Evolutionary conservation across 179 eudicot genomes (phyloP).

Genomic region (Actinidia arguta): DNA sequence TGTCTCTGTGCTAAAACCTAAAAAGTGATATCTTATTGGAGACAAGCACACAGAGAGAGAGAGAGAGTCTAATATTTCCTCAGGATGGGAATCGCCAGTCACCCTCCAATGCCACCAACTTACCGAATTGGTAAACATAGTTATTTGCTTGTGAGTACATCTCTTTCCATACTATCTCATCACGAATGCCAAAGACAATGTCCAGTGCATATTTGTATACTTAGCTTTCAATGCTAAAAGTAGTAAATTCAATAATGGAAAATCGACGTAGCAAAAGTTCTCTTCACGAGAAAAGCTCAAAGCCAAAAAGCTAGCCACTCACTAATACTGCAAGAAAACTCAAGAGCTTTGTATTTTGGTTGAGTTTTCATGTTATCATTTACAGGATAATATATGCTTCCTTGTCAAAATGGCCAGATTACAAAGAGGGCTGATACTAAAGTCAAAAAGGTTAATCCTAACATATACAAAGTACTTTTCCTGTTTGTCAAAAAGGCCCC

Average conservation of each 20-base stretch:
- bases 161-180: neutral
- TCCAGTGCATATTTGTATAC: neutral
- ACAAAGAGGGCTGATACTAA: neutral
- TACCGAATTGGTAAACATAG: neutral
- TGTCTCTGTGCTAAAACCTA: neutral
- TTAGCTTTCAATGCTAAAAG: neutral
- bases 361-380: slow-evolving; percentile 7
- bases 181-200: neutral
- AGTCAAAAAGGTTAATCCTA: neutral
- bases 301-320: neutral
- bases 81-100: neutral
- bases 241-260: neutral
- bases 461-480: neutral
- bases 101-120: neutral
- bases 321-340: neutral
- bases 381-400: neutral
- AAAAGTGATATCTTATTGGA: no score
- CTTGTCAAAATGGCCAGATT: neutral
- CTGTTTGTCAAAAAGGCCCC: neutral
- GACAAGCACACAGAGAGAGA: no score
- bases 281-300: neutral
- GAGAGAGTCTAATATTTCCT: neutral
- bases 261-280: neutral
- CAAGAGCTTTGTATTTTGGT: neutral
- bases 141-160: neutral